Evolutionary conservation across 768 basidiomycete species (phyloP).

Genomic region (Leccinellum albellum): DNA sequence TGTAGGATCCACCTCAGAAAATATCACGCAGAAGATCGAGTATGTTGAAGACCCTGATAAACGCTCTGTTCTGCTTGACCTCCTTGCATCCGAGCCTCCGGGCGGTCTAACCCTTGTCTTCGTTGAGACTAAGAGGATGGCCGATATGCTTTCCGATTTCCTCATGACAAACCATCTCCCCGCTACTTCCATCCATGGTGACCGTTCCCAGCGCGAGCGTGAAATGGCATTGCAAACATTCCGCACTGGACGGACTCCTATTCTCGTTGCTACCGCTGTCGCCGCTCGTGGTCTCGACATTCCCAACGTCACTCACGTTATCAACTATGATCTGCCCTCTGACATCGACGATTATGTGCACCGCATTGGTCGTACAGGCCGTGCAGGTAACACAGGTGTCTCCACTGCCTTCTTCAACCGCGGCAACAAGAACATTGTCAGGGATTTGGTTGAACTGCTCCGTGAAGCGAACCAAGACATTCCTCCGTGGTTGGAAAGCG

Average conservation of each 20-base stretch:
- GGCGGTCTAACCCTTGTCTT: conserved; percentile 91
- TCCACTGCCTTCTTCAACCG: conserved; percentile 96
- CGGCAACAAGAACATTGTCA: conserved; percentile 88
- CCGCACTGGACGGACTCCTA: conserved; percentile 90
- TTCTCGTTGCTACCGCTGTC: conserved; percentile 97
- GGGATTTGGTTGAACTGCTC: conserved; percentile 88
- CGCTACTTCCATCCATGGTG: conserved; percentile 97
- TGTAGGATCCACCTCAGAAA: conserved; percentile 97
- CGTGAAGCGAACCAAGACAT: conserved; percentile 96
- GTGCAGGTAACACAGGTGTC: conserved; percentile 96
- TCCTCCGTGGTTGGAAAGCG: conserved; percentile 84
- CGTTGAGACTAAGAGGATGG: conserved; percentile 99
- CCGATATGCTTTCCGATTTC: conserved; percentile 97
- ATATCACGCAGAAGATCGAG: conserved; percentile 98
- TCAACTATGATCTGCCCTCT: conserved; percentile 96
- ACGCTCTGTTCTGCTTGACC: conserved; percentile 92
- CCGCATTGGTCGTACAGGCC: conserved; percentile 96
- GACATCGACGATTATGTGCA: conserved; percentile 99
- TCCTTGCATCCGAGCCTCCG: conserved; percentile 69
- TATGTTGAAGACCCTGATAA: conserved; percentile 98
- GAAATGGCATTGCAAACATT: conserved; percentile 94
- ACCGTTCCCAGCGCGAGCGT: conserved; percentile 96
- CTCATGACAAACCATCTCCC: conserved; percentile 76
- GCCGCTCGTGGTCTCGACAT: conserved; percentile 99
- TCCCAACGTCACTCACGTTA: conserved; percentile 97